phyloP scores from a whole-genome alignment of 139 green algal genomes.

The Asterochloris sp. region DNA sequence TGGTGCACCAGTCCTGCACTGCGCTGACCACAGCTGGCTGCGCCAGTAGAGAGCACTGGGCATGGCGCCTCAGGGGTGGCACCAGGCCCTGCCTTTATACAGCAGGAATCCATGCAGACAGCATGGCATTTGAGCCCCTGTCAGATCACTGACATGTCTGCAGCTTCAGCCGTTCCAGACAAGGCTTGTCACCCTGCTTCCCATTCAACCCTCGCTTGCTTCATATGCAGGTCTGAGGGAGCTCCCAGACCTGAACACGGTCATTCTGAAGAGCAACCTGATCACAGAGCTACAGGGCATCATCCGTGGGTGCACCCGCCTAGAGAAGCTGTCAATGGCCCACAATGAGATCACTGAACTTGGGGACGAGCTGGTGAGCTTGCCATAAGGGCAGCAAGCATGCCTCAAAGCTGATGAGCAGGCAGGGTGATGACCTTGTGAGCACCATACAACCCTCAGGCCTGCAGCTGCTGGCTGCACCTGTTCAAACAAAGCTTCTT shows the following conservation, averaged over 20 bases:
- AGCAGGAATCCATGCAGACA: background rate
- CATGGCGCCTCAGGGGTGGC: background rate
- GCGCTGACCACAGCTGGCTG: background rate
- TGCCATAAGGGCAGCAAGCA: too few relatives aligned
- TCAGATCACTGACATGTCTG: background rate
- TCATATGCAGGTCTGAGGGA: background rate
- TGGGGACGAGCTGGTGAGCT: too few relatives aligned
- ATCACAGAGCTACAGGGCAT: background rate
- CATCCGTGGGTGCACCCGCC: constrained; percentile 3
- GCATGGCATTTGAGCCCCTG: background rate
- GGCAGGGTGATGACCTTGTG: too few relatives aligned
- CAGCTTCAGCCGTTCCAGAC: background rate
- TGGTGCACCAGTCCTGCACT: background rate
- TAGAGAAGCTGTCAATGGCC: constrained; percentile 14
- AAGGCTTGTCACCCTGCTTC: background rate
- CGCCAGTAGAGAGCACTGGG: background rate
- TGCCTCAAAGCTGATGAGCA: too few relatives aligned
- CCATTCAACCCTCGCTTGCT: background rate
- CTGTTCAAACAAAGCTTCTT: too few relatives aligned
- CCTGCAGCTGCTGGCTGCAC: too few relatives aligned
- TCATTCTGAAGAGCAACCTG: constrained; percentile 8
- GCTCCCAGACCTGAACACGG: constrained; percentile 2
- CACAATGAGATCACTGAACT: background rate
- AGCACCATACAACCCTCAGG: too few relatives aligned
- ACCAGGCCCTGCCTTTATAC: background rate